Evolutionary conservation across 108 stramenopile species (phyloP), one percentile per base, ranked within the genome.

Genomic region (Cyclostephanos invisitatus): DNA sequence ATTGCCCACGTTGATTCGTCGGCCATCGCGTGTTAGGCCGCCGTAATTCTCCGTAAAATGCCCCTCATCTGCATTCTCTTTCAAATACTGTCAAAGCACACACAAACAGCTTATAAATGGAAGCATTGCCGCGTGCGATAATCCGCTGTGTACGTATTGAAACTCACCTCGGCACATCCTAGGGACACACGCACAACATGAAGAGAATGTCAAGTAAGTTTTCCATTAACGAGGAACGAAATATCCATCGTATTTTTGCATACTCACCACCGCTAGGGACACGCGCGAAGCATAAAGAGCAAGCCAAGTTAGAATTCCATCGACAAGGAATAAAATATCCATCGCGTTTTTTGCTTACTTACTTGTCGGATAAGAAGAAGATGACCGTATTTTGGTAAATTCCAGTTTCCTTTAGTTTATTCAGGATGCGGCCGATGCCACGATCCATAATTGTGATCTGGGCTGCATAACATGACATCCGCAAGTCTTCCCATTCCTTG

Each of bases 301-400:
- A 53, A 0, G 55, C 12, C 55, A 32, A 32, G 4, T 3, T 3
- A 32, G 4, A 32, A 32, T 3, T 3, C 32, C 32, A 32, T 32
- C 32, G 32, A 32, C 32, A 2, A 4, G 4, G 32, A 32, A 32
- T 32, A 4, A 3, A 32, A 32, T 4, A 32, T 32, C 32, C 32
- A 32, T 32, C 32, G 32, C 32, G 32, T n/a, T n/a, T n/a, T n/a
- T n/a, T n/a, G n/a, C n/a, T n/a, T n/a, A n/a, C n/a, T n/a, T n/a
- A n/a, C n/a, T 82, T 82, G 25, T 82, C 81, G 14, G 71, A 73
- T n/a, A 82, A 62, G 37, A 82, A 82, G 75, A 82, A 65, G 5
- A 82, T 74, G 17, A 82, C 67, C 7, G 81, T 82, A 27, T 82
- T 69, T 3, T 78, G 77, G 27, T 68, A 78, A 10, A 42, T 24